A percentile compares a stretch with the other conserved stretches of the same genome.
Evolutionary conservation across 2,329 filamentous ascomycete genomes (phyloP).

Genomic region (Rhinocladiella mackenziei): DNA sequence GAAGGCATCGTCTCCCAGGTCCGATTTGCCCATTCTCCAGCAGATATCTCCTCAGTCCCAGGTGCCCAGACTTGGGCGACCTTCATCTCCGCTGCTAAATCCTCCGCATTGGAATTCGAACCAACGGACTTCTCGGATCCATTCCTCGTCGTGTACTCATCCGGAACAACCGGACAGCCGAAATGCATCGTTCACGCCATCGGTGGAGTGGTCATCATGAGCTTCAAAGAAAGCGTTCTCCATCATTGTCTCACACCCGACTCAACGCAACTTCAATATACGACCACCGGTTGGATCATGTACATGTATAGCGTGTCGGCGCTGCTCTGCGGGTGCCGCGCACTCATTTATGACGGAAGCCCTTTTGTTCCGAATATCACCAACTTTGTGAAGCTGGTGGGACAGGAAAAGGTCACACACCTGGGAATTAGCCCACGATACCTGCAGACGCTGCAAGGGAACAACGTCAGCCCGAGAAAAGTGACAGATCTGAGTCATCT

Average conservation of each 20-base stretch:
- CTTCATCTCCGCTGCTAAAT: conserved; percentile 36
- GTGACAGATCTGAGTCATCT: conserved; percentile 61
- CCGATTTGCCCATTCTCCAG: conserved; percentile 54
- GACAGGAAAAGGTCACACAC: conserved; percentile 63
- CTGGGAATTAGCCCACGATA: conserved; percentile 74
- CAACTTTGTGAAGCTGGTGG: conserved; percentile 60
- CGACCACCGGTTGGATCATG: conserved; percentile 85
- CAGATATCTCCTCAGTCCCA: conserved; percentile 56
- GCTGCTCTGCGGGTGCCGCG: conserved; percentile 57
- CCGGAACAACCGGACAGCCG: conserved; percentile 75
- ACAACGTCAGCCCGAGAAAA: conserved; percentile 58
- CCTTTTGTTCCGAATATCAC: conserved; percentile 68
- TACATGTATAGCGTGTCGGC: conserved; percentile 57
- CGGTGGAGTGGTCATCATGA: conserved; percentile 38
- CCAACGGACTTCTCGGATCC: conserved; percentile 66
- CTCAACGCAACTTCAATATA: conserved; percentile 55
- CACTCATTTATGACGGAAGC: conserved; percentile 76
- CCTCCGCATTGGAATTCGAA: conserved; percentile 35
- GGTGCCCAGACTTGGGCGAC: conserved; percentile 39
- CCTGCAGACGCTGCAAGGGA: conserved; percentile 67
- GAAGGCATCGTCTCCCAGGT: conserved; percentile 61
- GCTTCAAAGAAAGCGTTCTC: conserved; percentile 57
- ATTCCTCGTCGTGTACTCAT: conserved; percentile 71
- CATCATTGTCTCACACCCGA: conserved; percentile 47
- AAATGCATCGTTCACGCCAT: conserved; percentile 79